phyloP scores from a whole-genome alignment of 2,329 filamentous ascomycete genomes.

The Dissoconium aciculare region DNA sequence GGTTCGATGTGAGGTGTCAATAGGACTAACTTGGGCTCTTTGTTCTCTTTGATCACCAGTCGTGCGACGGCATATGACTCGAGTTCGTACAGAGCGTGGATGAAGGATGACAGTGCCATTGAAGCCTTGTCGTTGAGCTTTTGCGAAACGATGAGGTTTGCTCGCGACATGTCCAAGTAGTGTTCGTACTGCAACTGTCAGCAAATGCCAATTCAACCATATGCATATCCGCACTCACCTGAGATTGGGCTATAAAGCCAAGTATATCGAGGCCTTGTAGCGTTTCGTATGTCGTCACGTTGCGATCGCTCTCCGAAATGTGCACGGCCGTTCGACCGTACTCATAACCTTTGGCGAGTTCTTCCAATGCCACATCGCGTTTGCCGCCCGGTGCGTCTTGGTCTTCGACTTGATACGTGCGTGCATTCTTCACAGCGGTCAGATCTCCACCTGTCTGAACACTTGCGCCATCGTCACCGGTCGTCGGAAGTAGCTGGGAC shows the following conservation, averaged over 20 bases:
- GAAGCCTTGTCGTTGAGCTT: constrained; percentile 68
- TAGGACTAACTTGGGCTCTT: constrained; percentile 60
- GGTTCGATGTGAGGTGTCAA: constrained; percentile 66
- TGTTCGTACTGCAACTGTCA: constrained; percentile 48
- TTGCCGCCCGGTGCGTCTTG: constrained; percentile 61
- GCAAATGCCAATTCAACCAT: background rate
- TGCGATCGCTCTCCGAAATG: constrained; percentile 73
- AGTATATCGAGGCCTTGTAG: constrained; percentile 61
- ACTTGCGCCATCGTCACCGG: constrained; percentile 16
- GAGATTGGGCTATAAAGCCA: constrained; percentile 60
- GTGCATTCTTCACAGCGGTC: constrained; percentile 57
- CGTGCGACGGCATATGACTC: constrained; percentile 77
- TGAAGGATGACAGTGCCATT: constrained; percentile 73
- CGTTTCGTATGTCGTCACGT: constrained; percentile 78
- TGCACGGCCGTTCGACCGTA: constrained; percentile 86
- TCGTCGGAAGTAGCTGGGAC: constrained; percentile 39
- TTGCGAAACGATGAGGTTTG: constrained; percentile 61
- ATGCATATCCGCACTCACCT: constrained; percentile 43
- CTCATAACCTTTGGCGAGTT: constrained; percentile 82
- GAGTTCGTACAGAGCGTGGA: constrained; percentile 72
- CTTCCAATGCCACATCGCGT: constrained; percentile 63
- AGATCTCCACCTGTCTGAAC: constrained; percentile 35
- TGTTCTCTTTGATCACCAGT: constrained; percentile 69
- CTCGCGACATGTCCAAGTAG: constrained; percentile 71
- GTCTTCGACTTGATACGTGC: constrained; percentile 69